Evolutionary conservation across 2,329 filamentous ascomycete species (phyloP), one percentile per base, ranked within the genome.

Genomic region (Fusarium fujikuroi): DNA sequence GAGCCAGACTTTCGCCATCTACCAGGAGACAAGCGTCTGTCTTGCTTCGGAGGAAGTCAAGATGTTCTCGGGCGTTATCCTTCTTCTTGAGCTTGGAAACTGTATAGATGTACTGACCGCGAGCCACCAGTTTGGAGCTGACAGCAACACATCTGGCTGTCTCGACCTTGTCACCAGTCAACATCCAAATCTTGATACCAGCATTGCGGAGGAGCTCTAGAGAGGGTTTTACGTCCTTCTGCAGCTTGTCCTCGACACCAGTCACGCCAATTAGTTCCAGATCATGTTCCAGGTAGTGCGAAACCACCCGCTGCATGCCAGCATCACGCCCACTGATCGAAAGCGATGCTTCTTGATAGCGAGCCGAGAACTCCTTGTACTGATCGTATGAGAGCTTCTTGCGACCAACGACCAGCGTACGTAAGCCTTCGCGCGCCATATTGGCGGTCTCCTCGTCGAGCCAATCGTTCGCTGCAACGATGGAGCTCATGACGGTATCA

Each of bases 121-220:
- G 88, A 8, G 95, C 92, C 19, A 99, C 96, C 11, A 99, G 88
- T 81, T 98, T 98, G 36, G 95, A 95, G 79, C 93, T 97, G 47
- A 99, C 93, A 4, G 96, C 97, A 18, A 99, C 95, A 82, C 96
- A 99, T 40, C 96, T 92, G 21, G 96, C 96, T 19, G 96, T 99
- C 83, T 99, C 96, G 6, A 99, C 94, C 83, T 99, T 99, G 86
- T 99, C 96, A 52, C 96, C 96, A 0, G 96, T 99, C 80, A 99
- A 87, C 96, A 99, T 99, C 96, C 96, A 99, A 57, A 99, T 98
- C 82, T 98, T 98, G 84, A 99, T 96, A 32, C 96, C 96, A 1
- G 96, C 96, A 78, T 99, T 99, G 74, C 96, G 93, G 59, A 99
- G 89, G 9, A 99, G 89, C 82, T 99, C 97, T 10, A 99, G 87